Evolutionary conservation across 1,284 basidiomycete genomes (phyloP).

Genomic region (Microbotryum lychnidis-dioicae): DNA sequence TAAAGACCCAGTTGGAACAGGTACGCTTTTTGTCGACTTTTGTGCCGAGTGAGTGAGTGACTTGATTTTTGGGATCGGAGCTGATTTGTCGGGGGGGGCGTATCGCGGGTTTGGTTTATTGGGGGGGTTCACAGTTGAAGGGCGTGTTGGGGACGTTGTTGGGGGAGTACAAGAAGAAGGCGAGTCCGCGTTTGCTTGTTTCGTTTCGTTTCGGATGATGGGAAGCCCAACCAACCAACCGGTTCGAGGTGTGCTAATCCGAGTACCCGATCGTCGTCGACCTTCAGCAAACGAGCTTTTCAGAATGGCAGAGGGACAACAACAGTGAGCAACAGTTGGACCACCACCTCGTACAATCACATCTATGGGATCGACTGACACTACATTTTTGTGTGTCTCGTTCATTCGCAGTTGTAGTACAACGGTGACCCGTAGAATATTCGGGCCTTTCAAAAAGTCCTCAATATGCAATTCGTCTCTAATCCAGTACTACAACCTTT

Average conservation of each 20-base stretch:
- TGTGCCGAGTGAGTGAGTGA: no score
- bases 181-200: neutral
- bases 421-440: no score
- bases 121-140: constrained; percentile 54
- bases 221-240: accelerated
- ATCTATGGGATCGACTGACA: no score
- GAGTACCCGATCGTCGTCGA: neutral
- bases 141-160: constrained; percentile 65
- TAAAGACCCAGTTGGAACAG: constrained; percentile 75
- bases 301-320: constrained; percentile 28
- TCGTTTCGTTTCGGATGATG: no score
- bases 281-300: constrained; percentile 18
- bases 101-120: neutral
- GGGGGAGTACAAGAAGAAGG: constrained; percentile 78
- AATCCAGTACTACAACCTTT: no score
- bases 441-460: no score
- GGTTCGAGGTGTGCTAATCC: neutral
- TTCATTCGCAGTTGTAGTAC: no score
- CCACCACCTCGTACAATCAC: no score
- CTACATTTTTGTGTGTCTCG: no score
- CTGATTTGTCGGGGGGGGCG: neutral
- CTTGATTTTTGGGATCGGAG: neutral
- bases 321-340: constrained; percentile 9
- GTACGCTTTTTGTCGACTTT: constrained; percentile 45
- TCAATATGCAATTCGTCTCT: no score